These are phyloP conservation scores for Chaetomium strumarium DNA, from an alignment of 2,329 filamentous ascomycete species.

Conservation along the genomic window DNA sequence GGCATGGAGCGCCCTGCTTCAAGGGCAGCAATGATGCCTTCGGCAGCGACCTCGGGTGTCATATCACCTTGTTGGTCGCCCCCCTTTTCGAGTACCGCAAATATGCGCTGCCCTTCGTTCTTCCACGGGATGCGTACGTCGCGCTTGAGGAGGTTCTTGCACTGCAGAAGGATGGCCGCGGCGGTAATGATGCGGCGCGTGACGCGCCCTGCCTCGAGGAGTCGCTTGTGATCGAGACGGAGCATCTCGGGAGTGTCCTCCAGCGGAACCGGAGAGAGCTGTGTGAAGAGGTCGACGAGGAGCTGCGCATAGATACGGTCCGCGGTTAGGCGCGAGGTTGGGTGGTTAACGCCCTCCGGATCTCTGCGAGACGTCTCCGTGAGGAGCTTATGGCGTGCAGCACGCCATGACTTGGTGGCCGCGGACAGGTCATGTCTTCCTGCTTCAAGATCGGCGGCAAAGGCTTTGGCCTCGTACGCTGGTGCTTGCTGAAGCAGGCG, in stretches of 20 bases:
- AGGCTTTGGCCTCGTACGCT: constrained; percentile 68
- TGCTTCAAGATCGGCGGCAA: constrained; percentile 57
- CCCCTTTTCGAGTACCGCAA: constrained; percentile 57
- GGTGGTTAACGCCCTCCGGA: constrained; percentile 58
- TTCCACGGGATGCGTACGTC: constrained; percentile 76
- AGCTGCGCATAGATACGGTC: constrained; percentile 71
- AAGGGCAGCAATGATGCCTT: constrained; percentile 57
- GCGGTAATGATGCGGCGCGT: constrained; percentile 64
- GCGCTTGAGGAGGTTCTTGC: constrained; percentile 77
- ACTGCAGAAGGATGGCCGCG: constrained; percentile 69
- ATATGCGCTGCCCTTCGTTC: constrained; percentile 64
- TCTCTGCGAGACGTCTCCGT: constrained; percentile 63
- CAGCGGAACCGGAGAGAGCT: constrained; percentile 48
- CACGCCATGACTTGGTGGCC: constrained; percentile 61
- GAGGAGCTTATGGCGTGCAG: constrained; percentile 57
- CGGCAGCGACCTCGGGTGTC: constrained; percentile 46
- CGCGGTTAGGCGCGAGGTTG: constrained; percentile 56
- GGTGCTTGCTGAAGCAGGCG: constrained; percentile 65
- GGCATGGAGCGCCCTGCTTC: constrained; percentile 61
- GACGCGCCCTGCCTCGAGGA: constrained; percentile 50
- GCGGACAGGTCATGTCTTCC: constrained; percentile 48
- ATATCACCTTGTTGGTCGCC: constrained; percentile 34
- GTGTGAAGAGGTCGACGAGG: constrained; percentile 69
- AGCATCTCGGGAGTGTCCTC: constrained; percentile 67
- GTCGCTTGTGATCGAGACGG: constrained; percentile 59